A percentile compares a stretch with the other conserved stretches of the same genome.
Conservation (phyloP, 2,329 filamentous ascomycete genomes). For the Claviceps africana region DNA sequence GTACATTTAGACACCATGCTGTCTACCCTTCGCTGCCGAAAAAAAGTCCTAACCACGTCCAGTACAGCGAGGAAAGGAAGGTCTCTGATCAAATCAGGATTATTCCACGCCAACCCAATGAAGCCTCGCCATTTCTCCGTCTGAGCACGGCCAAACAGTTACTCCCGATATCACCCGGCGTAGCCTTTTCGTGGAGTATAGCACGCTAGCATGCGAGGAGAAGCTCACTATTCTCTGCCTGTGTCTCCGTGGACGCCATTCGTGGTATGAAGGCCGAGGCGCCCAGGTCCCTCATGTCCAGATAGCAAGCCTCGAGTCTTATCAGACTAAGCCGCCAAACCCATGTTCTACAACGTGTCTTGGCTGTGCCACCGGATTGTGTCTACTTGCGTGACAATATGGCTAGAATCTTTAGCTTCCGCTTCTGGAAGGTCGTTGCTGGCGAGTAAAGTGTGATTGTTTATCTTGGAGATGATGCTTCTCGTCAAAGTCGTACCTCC, state of each 20-base stretch:
- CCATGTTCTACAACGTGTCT: not conserved
- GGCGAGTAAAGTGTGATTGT: not conserved
- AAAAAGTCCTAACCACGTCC: not conserved
- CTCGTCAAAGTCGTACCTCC: not conserved
- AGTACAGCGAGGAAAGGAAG: too few relatives aligned
- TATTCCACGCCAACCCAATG: too few relatives aligned
- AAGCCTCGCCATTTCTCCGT: too few relatives aligned
- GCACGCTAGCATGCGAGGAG: not conserved
- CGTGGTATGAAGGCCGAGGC: not conserved
- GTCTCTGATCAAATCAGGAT: too few relatives aligned
- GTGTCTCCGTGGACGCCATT: not conserved
- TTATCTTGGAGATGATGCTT: not conserved
- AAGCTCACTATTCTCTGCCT: not conserved
- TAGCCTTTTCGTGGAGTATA: not conserved
- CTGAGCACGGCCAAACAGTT: not conserved
- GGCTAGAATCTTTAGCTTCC: conserved; percentile 5
- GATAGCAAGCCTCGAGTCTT: not conserved
- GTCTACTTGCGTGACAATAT: not conserved
- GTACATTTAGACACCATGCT: not conserved
- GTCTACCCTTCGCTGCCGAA: not conserved
- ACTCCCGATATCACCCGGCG: not conserved
- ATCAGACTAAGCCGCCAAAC: not conserved
- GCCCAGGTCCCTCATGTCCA: not conserved
- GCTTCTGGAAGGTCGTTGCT: conserved; percentile 8
- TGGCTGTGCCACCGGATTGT: not conserved